These are phyloP conservation scores for Solanum chilense DNA, from an alignment of 257 asterid genomes.

Conservation along the genomic window DNA sequence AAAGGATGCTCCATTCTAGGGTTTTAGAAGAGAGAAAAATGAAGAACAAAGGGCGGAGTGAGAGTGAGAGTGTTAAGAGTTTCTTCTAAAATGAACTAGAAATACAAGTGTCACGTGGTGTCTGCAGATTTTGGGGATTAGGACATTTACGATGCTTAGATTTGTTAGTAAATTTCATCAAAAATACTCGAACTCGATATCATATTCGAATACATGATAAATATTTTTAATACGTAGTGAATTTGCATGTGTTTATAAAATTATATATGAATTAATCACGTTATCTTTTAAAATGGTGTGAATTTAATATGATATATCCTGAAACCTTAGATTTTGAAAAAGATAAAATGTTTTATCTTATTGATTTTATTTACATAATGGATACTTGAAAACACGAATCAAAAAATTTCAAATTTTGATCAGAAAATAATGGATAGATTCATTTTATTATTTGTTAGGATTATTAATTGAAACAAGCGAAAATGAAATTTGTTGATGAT, in stretches of 20 bases:
- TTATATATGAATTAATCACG: too few relatives aligned
- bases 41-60: neutral
- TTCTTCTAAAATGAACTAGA: neutral
- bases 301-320: neutral
- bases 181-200: neutral
- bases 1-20: constrained; percentile 62
- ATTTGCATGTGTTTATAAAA: neutral
- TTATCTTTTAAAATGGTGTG: neutral
- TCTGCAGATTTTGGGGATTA: neutral
- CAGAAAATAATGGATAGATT: too few relatives aligned
- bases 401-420: neutral
- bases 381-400: neutral
- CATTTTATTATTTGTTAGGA: neutral
- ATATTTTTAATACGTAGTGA: too few relatives aligned
- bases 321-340: neutral
- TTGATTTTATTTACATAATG: neutral
- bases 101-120: neutral
- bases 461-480: neutral
- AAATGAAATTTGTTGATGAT: neutral
- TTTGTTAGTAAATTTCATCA: neutral
- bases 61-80: neutral
- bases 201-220: neutral
- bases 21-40: neutral
- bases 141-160: neutral
- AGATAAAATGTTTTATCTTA: neutral